These are phyloP conservation scores for Casuarina equisetifolia DNA, from an alignment of 306 rosid genomes.

Conservation along the genomic window DNA sequence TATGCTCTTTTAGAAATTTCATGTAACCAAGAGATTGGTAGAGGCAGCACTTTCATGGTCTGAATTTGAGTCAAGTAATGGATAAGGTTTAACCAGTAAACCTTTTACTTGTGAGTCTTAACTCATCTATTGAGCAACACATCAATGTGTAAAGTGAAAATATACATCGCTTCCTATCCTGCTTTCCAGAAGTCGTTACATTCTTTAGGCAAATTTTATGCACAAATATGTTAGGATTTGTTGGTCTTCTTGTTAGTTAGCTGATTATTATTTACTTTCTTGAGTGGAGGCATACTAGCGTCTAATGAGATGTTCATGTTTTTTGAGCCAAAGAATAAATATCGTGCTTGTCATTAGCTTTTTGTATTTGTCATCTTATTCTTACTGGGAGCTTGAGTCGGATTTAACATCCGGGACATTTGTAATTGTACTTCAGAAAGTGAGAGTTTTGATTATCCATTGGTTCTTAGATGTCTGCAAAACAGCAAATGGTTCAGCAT, in stretches of 20 bases:
- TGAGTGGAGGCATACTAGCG: background rate
- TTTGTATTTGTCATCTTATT: background rate
- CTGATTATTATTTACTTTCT: background rate
- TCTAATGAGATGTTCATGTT: background rate
- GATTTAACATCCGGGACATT: constrained; percentile 1
- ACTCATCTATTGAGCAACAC: background rate
- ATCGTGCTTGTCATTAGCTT: background rate
- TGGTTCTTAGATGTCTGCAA: constrained; percentile 14
- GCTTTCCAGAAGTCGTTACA: background rate
- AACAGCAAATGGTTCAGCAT: constrained; percentile 5
- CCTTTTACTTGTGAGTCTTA: background rate
- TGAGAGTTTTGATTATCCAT: constrained; percentile 4
- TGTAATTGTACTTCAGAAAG: constrained; percentile 6
- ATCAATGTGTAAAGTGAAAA: background rate
- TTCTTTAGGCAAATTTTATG: background rate
- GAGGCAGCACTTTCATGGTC: no score
- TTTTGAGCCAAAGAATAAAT: background rate
- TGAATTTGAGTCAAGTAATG: background rate
- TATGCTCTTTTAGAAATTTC: background rate
- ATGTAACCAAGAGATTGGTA: background rate
- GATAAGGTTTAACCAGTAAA: background rate
- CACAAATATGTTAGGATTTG: background rate
- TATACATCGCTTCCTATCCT: background rate
- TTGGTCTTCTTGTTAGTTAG: background rate
- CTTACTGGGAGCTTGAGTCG: background rate